Conservation (phyloP, 768 basidiomycete species). For the Lactarius vividus region DNA sequence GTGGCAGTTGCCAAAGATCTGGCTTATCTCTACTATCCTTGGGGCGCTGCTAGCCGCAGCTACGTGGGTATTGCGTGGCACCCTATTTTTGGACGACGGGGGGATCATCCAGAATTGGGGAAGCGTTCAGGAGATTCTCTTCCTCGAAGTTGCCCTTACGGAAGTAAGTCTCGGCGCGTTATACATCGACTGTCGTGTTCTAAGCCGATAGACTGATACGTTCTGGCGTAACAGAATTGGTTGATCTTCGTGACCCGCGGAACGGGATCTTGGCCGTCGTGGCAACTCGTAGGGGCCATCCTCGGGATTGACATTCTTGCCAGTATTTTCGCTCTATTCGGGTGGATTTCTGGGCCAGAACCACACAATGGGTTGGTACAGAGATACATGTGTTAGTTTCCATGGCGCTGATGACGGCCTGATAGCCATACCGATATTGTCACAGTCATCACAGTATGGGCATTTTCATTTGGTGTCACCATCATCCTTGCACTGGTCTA, state of each 20-base stretch:
- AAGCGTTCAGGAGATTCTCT: slow-evolving; percentile 45
- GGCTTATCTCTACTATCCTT: slow-evolving; percentile 45
- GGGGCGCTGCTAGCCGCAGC: slow-evolving; percentile 35
- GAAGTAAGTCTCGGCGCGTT: slow-evolving; percentile 33
- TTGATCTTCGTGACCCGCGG: slow-evolving; percentile 37
- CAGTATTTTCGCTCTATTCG: slow-evolving; percentile 40
- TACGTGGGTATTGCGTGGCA: slow-evolving; percentile 47
- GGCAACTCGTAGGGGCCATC: slow-evolving; percentile 42
- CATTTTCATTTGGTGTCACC: slow-evolving; percentile 41
- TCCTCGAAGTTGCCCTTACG: slow-evolving; percentile 48
- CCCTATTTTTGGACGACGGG: slow-evolving; percentile 39
- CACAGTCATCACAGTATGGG: slow-evolving; percentile 42
- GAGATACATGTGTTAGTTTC: slow-evolving; percentile 8
- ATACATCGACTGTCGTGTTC: background rate
- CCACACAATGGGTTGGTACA: slow-evolving; percentile 32
- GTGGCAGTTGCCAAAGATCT: slow-evolving; percentile 50
- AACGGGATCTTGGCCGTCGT: slow-evolving; percentile 37
- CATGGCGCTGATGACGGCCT: background rate
- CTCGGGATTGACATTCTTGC: slow-evolving; percentile 44
- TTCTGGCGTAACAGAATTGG: slow-evolving; percentile 26
- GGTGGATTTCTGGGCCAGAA: slow-evolving; percentile 42
- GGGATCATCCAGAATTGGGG: slow-evolving; percentile 48
- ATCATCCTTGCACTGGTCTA: slow-evolving; percentile 40
- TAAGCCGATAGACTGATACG: background rate
- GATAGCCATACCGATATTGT: slow-evolving; percentile 39